Conservation (phyloP, 106 monocot species). For the Dioscorea zingiberensis region DNA sequence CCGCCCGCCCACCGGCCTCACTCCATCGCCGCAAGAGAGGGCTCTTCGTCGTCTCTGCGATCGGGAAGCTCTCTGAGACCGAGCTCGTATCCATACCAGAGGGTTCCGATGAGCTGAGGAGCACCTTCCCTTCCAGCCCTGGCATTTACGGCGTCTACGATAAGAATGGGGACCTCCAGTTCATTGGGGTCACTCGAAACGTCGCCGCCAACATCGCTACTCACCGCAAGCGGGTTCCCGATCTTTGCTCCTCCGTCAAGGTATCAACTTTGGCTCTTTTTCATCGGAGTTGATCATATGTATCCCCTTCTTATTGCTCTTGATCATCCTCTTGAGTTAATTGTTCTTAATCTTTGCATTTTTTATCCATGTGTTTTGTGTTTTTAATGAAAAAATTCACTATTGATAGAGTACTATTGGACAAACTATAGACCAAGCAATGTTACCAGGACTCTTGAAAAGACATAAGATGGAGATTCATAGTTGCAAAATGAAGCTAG, state of each 20-base stretch:
- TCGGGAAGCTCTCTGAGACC: slow-evolving; percentile 63
- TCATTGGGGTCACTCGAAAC: slow-evolving; percentile 79
- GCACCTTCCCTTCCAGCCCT: slow-evolving; percentile 37
- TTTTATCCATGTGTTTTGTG: not conserved
- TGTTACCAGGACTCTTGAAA: too few relatives aligned
- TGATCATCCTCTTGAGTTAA: not conserved
- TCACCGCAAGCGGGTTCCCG: slow-evolving; percentile 58
- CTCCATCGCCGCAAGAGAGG: too few relatives aligned
- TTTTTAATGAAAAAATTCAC: too few relatives aligned
- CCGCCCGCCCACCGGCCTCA: not conserved
- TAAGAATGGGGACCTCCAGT: slow-evolving; percentile 69
- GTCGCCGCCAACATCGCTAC: slow-evolving; percentile 49
- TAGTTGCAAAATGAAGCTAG: too few relatives aligned
- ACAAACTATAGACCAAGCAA: too few relatives aligned
- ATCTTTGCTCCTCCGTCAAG: slow-evolving; percentile 77
- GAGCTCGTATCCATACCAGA: slow-evolving; percentile 40
- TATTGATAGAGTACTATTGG: too few relatives aligned
- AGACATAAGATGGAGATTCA: too few relatives aligned
- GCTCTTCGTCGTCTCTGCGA: slow-evolving; percentile 11
- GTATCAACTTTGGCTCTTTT: slow-evolving; percentile 21
- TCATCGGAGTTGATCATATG: too few relatives aligned
- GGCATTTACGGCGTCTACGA: slow-evolving; percentile 92
- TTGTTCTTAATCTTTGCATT: not conserved
- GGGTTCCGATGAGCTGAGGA: slow-evolving; percentile 31
- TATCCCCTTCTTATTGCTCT: too few relatives aligned